Evolutionary conservation across 2,329 filamentous ascomycete species (phyloP).

Genomic region (Graphilbum fragrans): DNA sequence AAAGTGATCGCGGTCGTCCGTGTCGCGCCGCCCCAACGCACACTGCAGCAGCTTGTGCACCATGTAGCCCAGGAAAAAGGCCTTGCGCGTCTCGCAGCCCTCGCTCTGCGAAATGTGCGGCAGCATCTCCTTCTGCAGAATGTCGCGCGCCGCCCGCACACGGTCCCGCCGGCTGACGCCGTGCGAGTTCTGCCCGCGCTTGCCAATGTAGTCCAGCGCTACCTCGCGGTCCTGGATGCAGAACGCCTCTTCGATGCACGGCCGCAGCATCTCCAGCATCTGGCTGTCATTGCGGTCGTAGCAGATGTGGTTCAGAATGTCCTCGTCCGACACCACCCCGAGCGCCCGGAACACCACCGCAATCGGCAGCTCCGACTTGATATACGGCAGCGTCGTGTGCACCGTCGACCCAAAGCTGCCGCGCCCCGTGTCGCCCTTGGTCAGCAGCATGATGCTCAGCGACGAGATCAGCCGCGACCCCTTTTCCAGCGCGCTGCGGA

Average conservation of each 20-base stretch:
- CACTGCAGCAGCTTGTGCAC: constrained; percentile 91
- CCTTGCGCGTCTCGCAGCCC: constrained; percentile 89
- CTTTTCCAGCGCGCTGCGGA: constrained; percentile 91
- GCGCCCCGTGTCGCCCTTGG: constrained; percentile 69
- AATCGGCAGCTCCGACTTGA: constrained; percentile 87
- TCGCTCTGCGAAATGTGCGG: constrained; percentile 94
- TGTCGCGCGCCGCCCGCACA: constrained; percentile 82
- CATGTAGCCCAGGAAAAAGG: constrained; percentile 98
- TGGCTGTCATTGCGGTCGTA: constrained; percentile 91
- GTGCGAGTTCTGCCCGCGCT: constrained; percentile 62
- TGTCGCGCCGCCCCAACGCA: constrained; percentile 81
- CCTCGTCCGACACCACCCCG: constrained; percentile 92
- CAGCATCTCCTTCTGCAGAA: constrained; percentile 91
- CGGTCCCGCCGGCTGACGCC: constrained; percentile 74
- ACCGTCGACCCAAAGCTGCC: constrained; percentile 79
- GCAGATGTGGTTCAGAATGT: constrained; percentile 95
- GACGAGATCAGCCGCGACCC: constrained; percentile 90
- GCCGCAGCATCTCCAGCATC: constrained; percentile 95
- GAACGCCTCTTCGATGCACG: constrained; percentile 93
- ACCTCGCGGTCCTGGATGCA: constrained; percentile 92
- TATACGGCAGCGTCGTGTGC: constrained; percentile 81
- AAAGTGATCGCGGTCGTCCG: constrained; percentile 96
- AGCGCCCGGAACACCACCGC: constrained; percentile 92
- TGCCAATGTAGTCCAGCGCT: constrained; percentile 89
- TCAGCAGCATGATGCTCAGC: constrained; percentile 78